Base-by-base conservation (phyloP, 2,329 filamentous ascomycete genomes). In the Fusarium euwallaceae region DNA sequence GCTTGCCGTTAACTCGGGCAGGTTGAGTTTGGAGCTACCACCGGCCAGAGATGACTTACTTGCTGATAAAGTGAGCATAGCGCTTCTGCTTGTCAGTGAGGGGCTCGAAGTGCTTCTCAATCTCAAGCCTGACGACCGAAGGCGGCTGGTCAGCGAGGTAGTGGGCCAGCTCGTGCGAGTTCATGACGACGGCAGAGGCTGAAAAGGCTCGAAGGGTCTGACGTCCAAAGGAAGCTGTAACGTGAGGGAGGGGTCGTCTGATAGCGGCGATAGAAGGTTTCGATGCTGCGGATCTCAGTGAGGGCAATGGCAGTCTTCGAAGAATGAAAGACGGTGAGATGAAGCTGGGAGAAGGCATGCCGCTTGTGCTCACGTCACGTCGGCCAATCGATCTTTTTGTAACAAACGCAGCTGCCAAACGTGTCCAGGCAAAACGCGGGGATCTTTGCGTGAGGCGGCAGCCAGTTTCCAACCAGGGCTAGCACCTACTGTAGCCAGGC, bases 91-190 rank as follows among this genome's bases (percentile, higher is more conserved):
- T 87, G 79, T 94, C 90, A 63, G 85, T 88, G 71, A 97, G 84
- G 39, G 92, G 91, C 65, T 96, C 93, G 79, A 98, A 99, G 84
- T 98, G 96, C 81, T 95, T 94, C 85, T 95, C 95, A 82, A 98
- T 97, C 82, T 95, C 92, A 60, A 99, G 90, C 58, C 92, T 91
- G 69, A 98, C 96, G 66, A 98, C 91, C 59, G 92, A 93, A 1
- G 97, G 97, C 55, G 97, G 97, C 74, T 93, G 92, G 84, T 99
- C 97, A 56, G 97, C 95, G 71, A 97, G 89, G 83, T 97, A 98
- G 81, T 97, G 93, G 82, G 87, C 87, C 72, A 92, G 86, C 74
- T 92, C 90, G 76, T 88, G 84, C 67, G 88, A 83, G 77, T 91
- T 86, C 89, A 92, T 92, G 67, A 51, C 67, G 74, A 82, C 86